Conservation (phyloP, 2,329 filamentous ascomycete species). For the Colletotrichum spinosum region DNA sequence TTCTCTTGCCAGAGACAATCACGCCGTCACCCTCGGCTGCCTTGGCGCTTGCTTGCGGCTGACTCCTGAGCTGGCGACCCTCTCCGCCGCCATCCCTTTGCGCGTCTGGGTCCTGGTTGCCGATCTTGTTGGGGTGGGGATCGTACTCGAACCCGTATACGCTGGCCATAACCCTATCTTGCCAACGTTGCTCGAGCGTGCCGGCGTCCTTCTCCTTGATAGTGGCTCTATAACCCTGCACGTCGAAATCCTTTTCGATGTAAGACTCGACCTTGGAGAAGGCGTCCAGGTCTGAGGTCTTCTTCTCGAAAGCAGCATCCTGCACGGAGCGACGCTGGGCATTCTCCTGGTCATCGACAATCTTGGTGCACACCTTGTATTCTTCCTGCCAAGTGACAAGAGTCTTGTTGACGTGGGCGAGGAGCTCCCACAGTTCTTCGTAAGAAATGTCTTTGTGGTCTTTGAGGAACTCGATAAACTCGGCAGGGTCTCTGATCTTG, state of each 20-base stretch:
- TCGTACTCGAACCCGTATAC: slow-evolving; percentile 73
- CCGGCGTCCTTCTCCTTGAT: slow-evolving; percentile 53
- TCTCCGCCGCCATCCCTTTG: slow-evolving; percentile 68
- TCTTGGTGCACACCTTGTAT: slow-evolving; percentile 60
- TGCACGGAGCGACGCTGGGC: slow-evolving; percentile 62
- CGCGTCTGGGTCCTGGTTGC: slow-evolving; percentile 67
- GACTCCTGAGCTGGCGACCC: slow-evolving; percentile 65
- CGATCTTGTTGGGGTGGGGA: slow-evolving; percentile 66
- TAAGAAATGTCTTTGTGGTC: slow-evolving; percentile 62
- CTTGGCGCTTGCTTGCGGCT: slow-evolving; percentile 68
- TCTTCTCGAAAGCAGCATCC: slow-evolving; percentile 60
- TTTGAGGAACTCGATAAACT: slow-evolving; percentile 61
- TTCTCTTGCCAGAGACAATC: slow-evolving; percentile 63
- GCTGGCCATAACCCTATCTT: slow-evolving; percentile 70
- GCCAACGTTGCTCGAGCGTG: slow-evolving; percentile 53
- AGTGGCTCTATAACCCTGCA: slow-evolving; percentile 63
- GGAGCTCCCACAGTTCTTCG: slow-evolving; percentile 56
- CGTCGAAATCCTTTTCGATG: slow-evolving; percentile 63
- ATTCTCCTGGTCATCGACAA: slow-evolving; percentile 70
- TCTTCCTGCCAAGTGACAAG: slow-evolving; percentile 66
- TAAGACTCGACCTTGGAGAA: slow-evolving; percentile 52
- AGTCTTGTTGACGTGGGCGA: slow-evolving; percentile 58
- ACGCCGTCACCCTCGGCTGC: slow-evolving; percentile 62
- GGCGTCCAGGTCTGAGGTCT: slow-evolving; percentile 54
- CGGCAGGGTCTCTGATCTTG: slow-evolving; percentile 62